phyloP scores from a whole-genome alignment of 208 protist species.

The Tritrichomonas foetus region DNA sequence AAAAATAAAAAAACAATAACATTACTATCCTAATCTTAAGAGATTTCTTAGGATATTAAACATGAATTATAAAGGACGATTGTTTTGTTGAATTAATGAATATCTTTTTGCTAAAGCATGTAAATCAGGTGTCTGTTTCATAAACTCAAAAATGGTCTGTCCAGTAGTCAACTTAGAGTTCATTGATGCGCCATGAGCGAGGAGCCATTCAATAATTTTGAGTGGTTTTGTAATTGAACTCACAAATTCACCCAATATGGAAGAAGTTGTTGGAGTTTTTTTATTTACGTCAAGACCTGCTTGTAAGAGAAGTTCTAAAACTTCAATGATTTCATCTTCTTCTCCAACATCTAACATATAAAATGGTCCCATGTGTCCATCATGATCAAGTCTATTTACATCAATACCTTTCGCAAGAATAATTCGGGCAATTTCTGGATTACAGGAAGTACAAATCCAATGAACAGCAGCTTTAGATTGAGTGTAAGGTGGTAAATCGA shows the following conservation, averaged over 20 bases:
- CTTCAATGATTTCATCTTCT: background rate
- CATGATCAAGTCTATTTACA: constrained; percentile 15
- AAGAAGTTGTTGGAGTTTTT: background rate
- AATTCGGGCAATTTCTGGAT: background rate
- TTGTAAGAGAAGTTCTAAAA: background rate
- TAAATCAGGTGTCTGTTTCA: background rate
- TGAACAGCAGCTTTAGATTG: background rate
- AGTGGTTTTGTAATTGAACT: background rate
- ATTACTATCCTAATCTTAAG: too few relatives aligned
- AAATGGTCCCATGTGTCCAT: background rate
- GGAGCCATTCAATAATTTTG: constrained; percentile 3
- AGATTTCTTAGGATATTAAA: too few relatives aligned
- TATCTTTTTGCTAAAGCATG: too few relatives aligned
- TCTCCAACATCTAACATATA: background rate
- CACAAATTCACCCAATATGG: background rate
- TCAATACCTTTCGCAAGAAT: background rate
- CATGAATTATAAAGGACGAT: too few relatives aligned
- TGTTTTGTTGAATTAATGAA: too few relatives aligned
- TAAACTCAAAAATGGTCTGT: background rate
- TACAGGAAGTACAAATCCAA: background rate
- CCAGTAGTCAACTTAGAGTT: background rate
- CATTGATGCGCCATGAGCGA: background rate
- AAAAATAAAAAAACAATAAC: too few relatives aligned
- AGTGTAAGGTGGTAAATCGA: background rate
- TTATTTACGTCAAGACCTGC: background rate